These are phyloP conservation scores for Parachlorella kessleri DNA, from an alignment of 139 green algal species.

Conservation along the genomic window DNA sequence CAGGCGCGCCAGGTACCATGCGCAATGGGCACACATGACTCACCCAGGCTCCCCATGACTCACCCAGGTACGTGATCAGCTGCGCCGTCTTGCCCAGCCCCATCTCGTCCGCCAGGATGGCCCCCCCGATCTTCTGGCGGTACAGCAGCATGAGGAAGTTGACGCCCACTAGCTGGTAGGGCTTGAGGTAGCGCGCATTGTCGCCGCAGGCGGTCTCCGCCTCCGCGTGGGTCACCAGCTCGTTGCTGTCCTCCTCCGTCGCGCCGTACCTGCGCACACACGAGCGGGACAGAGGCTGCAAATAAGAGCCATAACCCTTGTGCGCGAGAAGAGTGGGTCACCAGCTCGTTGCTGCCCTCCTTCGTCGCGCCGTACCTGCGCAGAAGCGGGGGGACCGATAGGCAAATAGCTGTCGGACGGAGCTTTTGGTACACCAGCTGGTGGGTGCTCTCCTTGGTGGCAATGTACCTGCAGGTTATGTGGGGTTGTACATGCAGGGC, in stretches of 20 bases:
- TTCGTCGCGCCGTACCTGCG: constrained; percentile 25
- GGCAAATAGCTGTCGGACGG: no score
- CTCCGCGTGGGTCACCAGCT: constrained; percentile 24
- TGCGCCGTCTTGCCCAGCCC: constrained; percentile 93
- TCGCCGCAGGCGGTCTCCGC: constrained; percentile 57
- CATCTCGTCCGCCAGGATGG: constrained; percentile 84
- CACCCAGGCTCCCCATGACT: neutral
- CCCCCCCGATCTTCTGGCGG: constrained; percentile 57
- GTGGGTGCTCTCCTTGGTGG: no score
- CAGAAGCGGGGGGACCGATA: neutral
- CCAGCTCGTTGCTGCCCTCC: constrained; percentile 6
- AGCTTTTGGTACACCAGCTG: no score
- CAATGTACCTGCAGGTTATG: no score
- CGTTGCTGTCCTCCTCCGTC: constrained; percentile 18
- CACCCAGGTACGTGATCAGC: constrained; percentile 84
- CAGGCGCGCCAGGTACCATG: no score
- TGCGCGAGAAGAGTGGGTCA: no score
- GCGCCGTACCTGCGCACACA: constrained; percentile 25
- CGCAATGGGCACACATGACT: no score
- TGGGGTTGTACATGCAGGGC: no score
- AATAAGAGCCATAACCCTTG: no score
- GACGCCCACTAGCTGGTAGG: constrained; percentile 93
- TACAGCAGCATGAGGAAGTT: constrained; percentile 94
- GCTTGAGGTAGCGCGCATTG: constrained; percentile 71
- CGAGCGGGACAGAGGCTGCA: no score